Evolutionary conservation across 140 eudicot species (phyloP).

Genomic region (Erigeron philadelphicus): DNA sequence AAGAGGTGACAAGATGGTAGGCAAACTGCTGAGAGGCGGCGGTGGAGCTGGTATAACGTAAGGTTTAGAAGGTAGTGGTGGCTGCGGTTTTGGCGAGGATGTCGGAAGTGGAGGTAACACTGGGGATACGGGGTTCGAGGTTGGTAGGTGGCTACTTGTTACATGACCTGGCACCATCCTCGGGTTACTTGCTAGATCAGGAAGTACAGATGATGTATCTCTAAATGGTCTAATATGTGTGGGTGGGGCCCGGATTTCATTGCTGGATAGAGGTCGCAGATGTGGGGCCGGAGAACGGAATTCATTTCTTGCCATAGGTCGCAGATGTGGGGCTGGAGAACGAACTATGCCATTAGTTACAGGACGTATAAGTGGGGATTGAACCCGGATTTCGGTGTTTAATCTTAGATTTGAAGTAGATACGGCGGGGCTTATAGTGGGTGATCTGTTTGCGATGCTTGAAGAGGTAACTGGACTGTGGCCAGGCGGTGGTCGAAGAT

Average conservation of each 20-base stretch:
- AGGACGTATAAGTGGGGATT: neutral
- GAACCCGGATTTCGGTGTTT: slow-evolving; percentile 8
- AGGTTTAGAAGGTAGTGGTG: slow-evolving; percentile 6
- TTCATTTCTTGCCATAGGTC: neutral
- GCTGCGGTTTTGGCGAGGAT: neutral
- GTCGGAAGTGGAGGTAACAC: neutral
- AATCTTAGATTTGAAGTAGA: neutral
- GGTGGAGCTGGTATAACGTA: neutral
- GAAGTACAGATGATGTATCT: neutral
- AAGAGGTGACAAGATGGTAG: neutral
- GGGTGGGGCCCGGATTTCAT: neutral
- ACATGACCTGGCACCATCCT: neutral
- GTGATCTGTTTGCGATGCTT: neutral
- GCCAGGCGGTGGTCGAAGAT: neutral
- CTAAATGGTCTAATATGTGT: slow-evolving; percentile 12
- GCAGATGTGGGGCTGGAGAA: neutral
- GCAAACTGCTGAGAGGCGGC: neutral
- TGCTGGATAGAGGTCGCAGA: slow-evolving; percentile 1
- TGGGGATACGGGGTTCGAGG: neutral
- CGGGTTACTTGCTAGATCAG: neutral
- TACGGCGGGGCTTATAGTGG: neutral
- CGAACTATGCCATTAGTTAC: neutral
- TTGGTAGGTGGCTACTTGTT: neutral
- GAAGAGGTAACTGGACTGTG: neutral
- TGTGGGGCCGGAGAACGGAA: neutral